phyloP scores from a whole-genome alignment of 2,329 filamentous ascomycete species.

The Hypoxylon sp. region DNA sequence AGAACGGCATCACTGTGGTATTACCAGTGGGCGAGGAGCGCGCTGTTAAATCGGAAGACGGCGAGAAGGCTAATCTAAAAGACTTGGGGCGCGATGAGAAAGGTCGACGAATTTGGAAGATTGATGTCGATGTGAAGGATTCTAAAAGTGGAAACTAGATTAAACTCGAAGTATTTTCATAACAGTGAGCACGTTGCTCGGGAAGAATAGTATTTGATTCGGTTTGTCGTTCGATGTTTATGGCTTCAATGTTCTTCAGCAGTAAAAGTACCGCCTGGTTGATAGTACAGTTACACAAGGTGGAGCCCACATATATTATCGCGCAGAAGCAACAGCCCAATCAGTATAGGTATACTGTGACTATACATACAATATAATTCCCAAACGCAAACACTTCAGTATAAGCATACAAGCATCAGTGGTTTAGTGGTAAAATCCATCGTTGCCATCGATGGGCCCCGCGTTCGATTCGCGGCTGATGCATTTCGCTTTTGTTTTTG shows the following conservation, averaged over 20 bases:
- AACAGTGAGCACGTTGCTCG: background rate
- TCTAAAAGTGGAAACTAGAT: background rate
- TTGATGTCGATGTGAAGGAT: slow-evolving; percentile 20
- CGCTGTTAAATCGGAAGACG: slow-evolving; percentile 35
- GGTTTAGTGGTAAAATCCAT: slow-evolving; percentile 69
- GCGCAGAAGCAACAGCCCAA: background rate
- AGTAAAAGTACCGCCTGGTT: too few species aligned
- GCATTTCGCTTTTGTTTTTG: slow-evolving; percentile 45
- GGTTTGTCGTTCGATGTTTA: background rate
- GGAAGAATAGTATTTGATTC: background rate
- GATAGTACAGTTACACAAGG: background rate
- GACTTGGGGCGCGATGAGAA: slow-evolving; percentile 46
- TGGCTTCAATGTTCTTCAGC: too few species aligned
- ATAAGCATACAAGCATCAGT: slow-evolving; percentile 54
- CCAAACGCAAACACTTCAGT: background rate
- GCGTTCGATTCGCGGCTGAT: slow-evolving; percentile 63
- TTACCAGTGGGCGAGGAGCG: slow-evolving; percentile 55
- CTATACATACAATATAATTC: background rate
- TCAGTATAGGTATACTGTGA: too few species aligned
- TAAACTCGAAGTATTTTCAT: background rate
- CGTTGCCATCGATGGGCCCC: slow-evolving; percentile 68
- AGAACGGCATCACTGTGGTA: slow-evolving; percentile 49
- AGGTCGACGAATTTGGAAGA: slow-evolving; percentile 44
- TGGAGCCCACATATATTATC: background rate
- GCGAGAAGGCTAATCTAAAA: slow-evolving; percentile 9